These are phyloP conservation scores for Aphanocladium album DNA, from an alignment of 2,329 filamentous ascomycete species.

Conservation along the genomic window DNA sequence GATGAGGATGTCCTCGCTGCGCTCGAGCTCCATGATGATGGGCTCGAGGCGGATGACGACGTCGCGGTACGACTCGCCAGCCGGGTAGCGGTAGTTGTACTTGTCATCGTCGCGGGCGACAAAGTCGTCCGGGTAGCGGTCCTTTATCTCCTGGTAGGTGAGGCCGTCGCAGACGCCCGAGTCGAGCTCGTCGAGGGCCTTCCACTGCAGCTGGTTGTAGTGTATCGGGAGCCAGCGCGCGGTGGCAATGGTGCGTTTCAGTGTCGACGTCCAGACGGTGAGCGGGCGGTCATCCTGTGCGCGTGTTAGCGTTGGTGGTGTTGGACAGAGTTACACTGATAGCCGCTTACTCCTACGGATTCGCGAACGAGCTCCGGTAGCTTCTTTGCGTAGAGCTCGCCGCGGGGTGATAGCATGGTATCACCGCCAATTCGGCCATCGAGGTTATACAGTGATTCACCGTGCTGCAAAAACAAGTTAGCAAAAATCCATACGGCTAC, in stretches of 20 bases:
- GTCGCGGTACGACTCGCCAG: slow-evolving; percentile 91
- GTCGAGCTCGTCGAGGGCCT: slow-evolving; percentile 94
- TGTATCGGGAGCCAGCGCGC: slow-evolving; percentile 72
- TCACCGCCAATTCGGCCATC: slow-evolving; percentile 90
- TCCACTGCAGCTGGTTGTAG: slow-evolving; percentile 97
- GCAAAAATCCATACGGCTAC: not conserved
- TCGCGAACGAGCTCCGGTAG: slow-evolving; percentile 79
- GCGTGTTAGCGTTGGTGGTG: not conserved
- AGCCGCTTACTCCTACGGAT: slow-evolving; percentile 70
- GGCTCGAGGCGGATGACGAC: slow-evolving; percentile 96
- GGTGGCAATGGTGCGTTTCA: slow-evolving; percentile 84
- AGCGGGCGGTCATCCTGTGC: slow-evolving; percentile 54
- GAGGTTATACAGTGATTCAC: slow-evolving; percentile 90
- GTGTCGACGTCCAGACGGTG: slow-evolving; percentile 58
- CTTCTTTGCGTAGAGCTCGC: slow-evolving; percentile 79
- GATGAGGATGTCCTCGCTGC: slow-evolving; percentile 94
- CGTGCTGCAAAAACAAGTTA: slow-evolving; percentile 59
- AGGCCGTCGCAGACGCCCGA: slow-evolving; percentile 94
- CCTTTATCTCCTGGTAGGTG: slow-evolving; percentile 92
- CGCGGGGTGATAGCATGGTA: slow-evolving; percentile 77
- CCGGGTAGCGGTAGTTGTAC: slow-evolving; percentile 98
- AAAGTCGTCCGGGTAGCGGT: slow-evolving; percentile 90
- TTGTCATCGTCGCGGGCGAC: slow-evolving; percentile 94
- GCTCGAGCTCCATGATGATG: slow-evolving; percentile 98
- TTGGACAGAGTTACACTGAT: not conserved